Evolutionary conservation across 2,329 filamentous ascomycete species (phyloP), one percentile per base, ranked within the genome.

Genomic region (Talaromyces albobiverticillius): DNA sequence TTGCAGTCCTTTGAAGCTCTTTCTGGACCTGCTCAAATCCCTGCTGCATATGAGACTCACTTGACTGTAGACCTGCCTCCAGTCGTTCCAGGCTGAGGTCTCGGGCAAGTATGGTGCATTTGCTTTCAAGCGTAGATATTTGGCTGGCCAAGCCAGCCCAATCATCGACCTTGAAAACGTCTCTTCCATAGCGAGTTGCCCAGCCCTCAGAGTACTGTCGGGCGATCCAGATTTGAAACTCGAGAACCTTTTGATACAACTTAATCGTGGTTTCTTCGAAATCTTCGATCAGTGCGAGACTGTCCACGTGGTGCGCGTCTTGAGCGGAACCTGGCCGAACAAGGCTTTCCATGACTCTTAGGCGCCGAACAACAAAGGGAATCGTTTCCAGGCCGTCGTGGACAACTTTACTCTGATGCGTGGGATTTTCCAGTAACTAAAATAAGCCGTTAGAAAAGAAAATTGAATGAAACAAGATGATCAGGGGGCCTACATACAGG

Each of bases 281-380:
- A 11, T 38, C 20, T 18, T 38, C 11, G 2, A 48, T 34, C 11
- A 48, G 9, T 4, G 31, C 29, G 11, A 48, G 3, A 25, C 31
- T 48, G 10, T 34, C 46, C 13, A 23, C 46, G 16, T 23, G 18
- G 20, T 51, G 23, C 31, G 1, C 14, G 32, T 43, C 38, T 23
- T 34, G 48, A 11, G 26, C 11, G 11, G 40, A 42, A 13, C 7
- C 18, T 42, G 36, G 36, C n/a, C 25, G 38, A 45, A 51, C 25
- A 2, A 51, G 40, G 22, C 40, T 45, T 51, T 51, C 49, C 49
- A 51, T 45, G 14, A 18, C 40, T 26, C 49, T 25, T 10, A 51
- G 29, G 29, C 49, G 40, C 13, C 38, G 38, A 36, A 51, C 49
- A 9, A 43, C 20, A n/a, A 34, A 43, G 8, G 49, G 49, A 3